Percentiles rank a stretch among this genome's conserved stretches.
Evolutionary conservation across 495 filamentous ascomycete species (phyloP).

Genomic region (Staphylotrichum tortipilum): DNA sequence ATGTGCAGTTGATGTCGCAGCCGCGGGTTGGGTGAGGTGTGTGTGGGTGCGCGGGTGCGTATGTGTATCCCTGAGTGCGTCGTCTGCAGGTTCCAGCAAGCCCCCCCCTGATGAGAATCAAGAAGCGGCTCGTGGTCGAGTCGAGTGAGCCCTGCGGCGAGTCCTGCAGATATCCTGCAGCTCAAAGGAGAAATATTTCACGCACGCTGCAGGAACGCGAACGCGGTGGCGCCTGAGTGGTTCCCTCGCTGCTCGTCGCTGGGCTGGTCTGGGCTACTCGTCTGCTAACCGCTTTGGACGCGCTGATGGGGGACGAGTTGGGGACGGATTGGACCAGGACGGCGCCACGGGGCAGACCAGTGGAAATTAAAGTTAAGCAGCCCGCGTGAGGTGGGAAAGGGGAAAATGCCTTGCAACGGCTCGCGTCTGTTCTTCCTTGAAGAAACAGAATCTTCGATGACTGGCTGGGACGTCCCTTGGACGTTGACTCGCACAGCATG

Average conservation of each 20-base stretch:
- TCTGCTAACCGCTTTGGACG: conserved; percentile 11
- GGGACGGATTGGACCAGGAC: not conserved
- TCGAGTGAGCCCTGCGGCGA: no score
- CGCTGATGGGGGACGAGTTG: conserved; percentile 5
- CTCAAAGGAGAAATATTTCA: not conserved
- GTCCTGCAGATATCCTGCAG: conserved; percentile 2
- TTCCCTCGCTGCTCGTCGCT: conserved; percentile 1
- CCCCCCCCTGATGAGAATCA: no score
- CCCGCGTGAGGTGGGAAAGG: no score
- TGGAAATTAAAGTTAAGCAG: conserved; percentile 8
- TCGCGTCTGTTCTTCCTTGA: not conserved
- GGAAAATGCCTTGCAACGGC: no score
- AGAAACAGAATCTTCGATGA: not conserved
- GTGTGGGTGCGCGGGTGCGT: no score
- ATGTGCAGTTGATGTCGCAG: no score
- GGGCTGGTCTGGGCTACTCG: no score
- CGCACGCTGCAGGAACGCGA: conserved; percentile 2
- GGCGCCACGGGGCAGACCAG: conserved; percentile 3
- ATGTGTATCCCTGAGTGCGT: no score
- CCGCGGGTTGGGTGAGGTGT: not conserved
- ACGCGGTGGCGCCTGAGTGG: conserved; percentile 3
- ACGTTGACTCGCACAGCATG: no score
- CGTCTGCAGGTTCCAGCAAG: no score
- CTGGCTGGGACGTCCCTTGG: no score
- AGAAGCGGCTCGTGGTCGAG: not conserved